phyloP scores from a whole-genome alignment of 768 basidiomycete genomes.

The Trametes meyenii region DNA sequence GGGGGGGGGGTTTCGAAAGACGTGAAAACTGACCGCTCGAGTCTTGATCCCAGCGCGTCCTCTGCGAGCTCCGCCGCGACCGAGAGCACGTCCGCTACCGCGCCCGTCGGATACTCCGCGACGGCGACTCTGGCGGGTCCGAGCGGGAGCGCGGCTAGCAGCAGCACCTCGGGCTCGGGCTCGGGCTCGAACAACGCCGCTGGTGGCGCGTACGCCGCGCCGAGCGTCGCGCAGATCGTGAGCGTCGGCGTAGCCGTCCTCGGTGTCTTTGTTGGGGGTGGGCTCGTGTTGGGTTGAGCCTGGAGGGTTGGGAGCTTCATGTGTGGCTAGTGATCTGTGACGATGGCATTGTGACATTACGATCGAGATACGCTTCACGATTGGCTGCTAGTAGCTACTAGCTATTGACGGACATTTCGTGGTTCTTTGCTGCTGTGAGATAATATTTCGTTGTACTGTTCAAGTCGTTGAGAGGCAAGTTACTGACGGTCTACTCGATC shows the following conservation, averaged over 20 bases:
- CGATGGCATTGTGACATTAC: too few species aligned
- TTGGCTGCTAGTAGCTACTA: too few species aligned
- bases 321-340: too few species aligned
- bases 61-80: constrained; percentile 53
- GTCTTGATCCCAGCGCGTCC: constrained; percentile 30
- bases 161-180: not conserved
- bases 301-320: too few species aligned
- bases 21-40: not conserved
- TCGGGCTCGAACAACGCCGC: constrained; percentile 7
- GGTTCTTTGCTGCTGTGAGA: too few species aligned
- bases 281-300: too few species aligned
- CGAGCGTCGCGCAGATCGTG: constrained; percentile 2
- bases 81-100: constrained; percentile 42
- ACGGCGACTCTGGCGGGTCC: constrained; percentile 24
- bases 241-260: constrained; percentile 10
- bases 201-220: not conserved
- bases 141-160: constrained; percentile 1
- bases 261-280: constrained; percentile 3
- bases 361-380: too few species aligned
- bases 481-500: too few species aligned
- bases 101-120: constrained; percentile 39
- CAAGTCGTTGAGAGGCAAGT: too few species aligned
- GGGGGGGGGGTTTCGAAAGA: too few species aligned
- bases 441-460: too few species aligned
- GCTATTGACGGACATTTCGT: too few species aligned